Conservation (phyloP, 805 yeast species). For the Lachancea sp. region DNA sequence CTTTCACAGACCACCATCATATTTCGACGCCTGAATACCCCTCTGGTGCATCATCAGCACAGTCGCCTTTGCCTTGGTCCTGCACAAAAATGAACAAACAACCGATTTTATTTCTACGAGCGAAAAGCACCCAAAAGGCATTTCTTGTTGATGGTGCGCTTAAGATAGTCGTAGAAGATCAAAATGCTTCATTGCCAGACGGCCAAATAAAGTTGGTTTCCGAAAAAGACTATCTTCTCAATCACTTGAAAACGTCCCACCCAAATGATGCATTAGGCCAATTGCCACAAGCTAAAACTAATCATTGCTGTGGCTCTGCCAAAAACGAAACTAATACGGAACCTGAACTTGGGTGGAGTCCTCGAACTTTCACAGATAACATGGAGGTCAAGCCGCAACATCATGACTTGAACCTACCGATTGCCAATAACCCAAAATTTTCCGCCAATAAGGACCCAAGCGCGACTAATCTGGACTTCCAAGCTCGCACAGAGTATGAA, state of each 20-base stretch:
- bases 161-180: conserved; percentile 20
- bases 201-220: conserved; percentile 16
- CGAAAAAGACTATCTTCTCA: conserved; percentile 25
- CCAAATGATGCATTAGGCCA: neutral
- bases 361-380: neutral
- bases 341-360: neutral
- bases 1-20: neutral
- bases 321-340: neutral
- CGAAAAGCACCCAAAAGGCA: conserved; percentile 25
- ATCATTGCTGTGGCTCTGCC: neutral
- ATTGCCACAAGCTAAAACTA: neutral
- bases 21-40: conserved; percentile 10
- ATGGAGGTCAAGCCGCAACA: neutral
- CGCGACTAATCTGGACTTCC: neutral
- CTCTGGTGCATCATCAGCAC: conserved; percentile 3
- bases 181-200: neutral
- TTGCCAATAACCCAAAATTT: neutral
- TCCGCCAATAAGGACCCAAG: neutral
- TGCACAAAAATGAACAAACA: conserved; percentile 23
- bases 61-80: neutral
- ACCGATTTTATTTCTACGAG: conserved; percentile 26
- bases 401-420: neutral
- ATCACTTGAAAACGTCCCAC: conserved; percentile 4
- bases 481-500: neutral
- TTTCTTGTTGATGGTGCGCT: conserved; percentile 25